Percentiles rank a stretch among this genome's conserved stretches.
Conservation (phyloP, 306 rosid species). For the Neltuma alba region DNA sequence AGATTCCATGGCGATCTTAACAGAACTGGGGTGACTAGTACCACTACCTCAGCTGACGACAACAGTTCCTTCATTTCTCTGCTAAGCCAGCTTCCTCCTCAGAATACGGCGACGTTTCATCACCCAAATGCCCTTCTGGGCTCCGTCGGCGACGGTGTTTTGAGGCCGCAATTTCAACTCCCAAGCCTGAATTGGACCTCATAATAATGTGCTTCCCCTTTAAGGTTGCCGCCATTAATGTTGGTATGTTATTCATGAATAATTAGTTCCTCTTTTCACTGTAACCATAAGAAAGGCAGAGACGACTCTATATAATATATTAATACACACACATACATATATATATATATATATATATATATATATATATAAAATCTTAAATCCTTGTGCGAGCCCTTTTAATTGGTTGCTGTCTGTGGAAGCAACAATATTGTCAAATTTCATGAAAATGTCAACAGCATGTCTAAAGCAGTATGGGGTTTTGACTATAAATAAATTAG, state of each 20-base stretch:
- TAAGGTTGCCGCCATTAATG: neutral
- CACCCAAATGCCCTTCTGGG: no score
- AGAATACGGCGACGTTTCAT: conserved; percentile 45
- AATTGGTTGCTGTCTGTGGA: neutral
- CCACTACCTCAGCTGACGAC: conserved; percentile 31
- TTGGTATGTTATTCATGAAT: conserved; percentile 18
- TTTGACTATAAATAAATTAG: neutral
- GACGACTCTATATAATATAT: neutral
- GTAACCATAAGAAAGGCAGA: neutral
- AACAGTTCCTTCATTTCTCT: conserved; percentile 65
- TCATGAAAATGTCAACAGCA: conserved; percentile 12
- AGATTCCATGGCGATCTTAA: conserved; percentile 66
- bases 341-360: neutral
- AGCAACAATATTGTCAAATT: neutral
- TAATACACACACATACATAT: neutral
- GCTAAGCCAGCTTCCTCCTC: conserved; percentile 69
- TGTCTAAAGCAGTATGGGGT: conserved; percentile 7
- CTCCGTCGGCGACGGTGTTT: conserved; percentile 46
- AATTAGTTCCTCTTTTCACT: neutral
- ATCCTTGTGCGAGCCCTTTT: neutral
- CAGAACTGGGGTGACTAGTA: conserved; percentile 17
- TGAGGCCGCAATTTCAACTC: conserved; percentile 71
- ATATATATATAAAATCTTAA: no score
- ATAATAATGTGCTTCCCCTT: conserved; percentile 23
- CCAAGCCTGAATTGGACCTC: conserved; percentile 71